Evolutionary conservation across 306 rosid genomes (phyloP), one percentile per base, ranked within the genome.

Genomic region (Sphenostylis stenocarpa): DNA sequence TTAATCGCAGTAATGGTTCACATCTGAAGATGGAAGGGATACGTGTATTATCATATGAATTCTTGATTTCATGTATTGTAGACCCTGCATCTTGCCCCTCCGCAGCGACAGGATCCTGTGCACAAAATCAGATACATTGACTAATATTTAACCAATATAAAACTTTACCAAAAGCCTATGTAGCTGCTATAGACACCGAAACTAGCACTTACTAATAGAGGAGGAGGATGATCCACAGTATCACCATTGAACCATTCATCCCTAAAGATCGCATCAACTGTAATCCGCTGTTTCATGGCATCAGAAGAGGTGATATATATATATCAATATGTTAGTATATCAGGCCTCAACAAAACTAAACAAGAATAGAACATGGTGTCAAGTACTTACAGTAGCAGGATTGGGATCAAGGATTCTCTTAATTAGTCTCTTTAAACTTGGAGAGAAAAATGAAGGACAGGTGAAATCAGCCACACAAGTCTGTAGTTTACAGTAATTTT

Each of bases 161-260:
- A 16, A 14, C 29, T 3, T 58, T 60, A 55, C 16, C 15, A 68
- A 73, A 63, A 70, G 60, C 68, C 29, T 73, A 69, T 80, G 90
- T 91, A 87, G 20, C 77, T 15, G 88, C 72, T 29, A 1, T 29
- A 29, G 77, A 81, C 88, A 72, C 65, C 58, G 70, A 92, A 88
- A 65, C 88, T 85, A 69, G 85, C 79, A 77, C 88, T 79, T 70
- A 90, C 78, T 39, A 72, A 73, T 85, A 52, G 85, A 88, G 53
- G 52, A 19, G 91, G 91, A 49, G 90, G 85, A 52, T 81, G 82
- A 74, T 92, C 85, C 44, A 88, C 97, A 76, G 87, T 90, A 86
- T 81, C 90, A 76, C 87, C 88, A 86, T 83, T 90, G 86, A 92
- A 92, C 97, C 97, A 92, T 53, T 83, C 97, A 81, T 88, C 84